Evolutionary conservation across 805 yeast genomes (phyloP), one percentile per base, ranked within the genome.

Genomic region (Barnettozyma vustinii): DNA sequence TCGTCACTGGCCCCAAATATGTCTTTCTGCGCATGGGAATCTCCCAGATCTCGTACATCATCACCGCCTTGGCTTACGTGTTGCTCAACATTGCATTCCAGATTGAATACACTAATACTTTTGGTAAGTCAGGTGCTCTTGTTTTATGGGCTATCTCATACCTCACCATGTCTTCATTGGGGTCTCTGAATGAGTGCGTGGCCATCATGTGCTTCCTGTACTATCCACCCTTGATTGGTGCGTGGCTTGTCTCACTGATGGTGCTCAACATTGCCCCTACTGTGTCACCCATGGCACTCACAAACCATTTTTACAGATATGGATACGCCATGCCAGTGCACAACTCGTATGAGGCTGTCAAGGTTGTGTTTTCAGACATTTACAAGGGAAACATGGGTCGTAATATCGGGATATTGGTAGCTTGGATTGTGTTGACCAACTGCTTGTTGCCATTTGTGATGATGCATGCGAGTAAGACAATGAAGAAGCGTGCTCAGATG

Each of bases 311-410:
- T 53, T 85, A 67, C 66, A 65, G 82, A 41, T 81, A 75, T 61
- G 86, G 89, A 7, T 81, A 81, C 55, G 85, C 79, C 2, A 67
- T 80, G 68, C 95, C 94, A 5, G 73, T 84, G 44, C 81, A 81
- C 57, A 83, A 83, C 56, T 75, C 84, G 1, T 73, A 75, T 46
- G 87, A 81, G 54, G 71, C 79, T 32, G 70, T 75, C 57, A 80
- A 81, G 58, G 81, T 83, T 2, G 66, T 83, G 1, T 70, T 84
- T 46, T 77, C 79, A 58, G 65, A 81, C 61, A 71, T 83, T 1
- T 74, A 76, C 53, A 80, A 74, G 56, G 80, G 81, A 1, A 57
- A 74, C 25, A 52, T 83, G 64, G 88, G 88, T 7, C 66, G 83
- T 56, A 72, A 82, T 56, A 65, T 74, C 50, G 89, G 85, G 25